Base-by-base conservation (phyloP, 768 basidiomycete genomes). In the Hygrocybe punicea region DNA sequence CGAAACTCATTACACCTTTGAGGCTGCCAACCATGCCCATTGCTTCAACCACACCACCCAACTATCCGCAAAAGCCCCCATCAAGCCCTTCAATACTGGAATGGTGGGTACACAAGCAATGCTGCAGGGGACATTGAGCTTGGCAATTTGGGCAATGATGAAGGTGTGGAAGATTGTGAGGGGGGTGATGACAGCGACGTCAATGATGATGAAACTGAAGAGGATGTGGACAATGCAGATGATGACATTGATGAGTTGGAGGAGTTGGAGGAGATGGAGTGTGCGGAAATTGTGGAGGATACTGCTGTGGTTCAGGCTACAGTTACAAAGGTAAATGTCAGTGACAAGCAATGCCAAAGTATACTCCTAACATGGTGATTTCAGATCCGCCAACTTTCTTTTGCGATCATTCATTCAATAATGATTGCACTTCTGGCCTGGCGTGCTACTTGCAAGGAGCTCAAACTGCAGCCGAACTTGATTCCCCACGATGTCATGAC, bases 401-500 rank as follows among this genome's bases (percentile, higher is more conserved):
- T 60, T 55, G 59, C 59, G 11, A 62, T 70, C 21, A 54, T 69
- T 4, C 58, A 71, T 56, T 73, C 69, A 0, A 63, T 66, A 1
- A 75, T 67, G 2, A 65, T 60, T 8, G 51, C 66, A 35, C 64
- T 76, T 1, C 74, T 71, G 0, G 42, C 51, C 11, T 76, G 75
- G 72, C 47, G 62, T 1, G 17, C 44, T 5, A 21, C 51, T 1
- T 57, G 68, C 11, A 24, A 25, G 9, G 37, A 56, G 2, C 53
- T 54, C 19, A 44, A 58, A 1, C 17, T 68, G 10, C 37, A 19
- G 3, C 23, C 1, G 1, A 13, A 60, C 2, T 51, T 63, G 6
- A 68, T 75, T 37, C 74, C 71, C 2, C 65, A 66, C 0, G 70
- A 76, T 52, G 71, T 76, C 1, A 21, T 33, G 0, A 76, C 72